Base-by-base conservation (phyloP, 2,329 filamentous ascomycete genomes). In the Botryotinia globosa region DNA sequence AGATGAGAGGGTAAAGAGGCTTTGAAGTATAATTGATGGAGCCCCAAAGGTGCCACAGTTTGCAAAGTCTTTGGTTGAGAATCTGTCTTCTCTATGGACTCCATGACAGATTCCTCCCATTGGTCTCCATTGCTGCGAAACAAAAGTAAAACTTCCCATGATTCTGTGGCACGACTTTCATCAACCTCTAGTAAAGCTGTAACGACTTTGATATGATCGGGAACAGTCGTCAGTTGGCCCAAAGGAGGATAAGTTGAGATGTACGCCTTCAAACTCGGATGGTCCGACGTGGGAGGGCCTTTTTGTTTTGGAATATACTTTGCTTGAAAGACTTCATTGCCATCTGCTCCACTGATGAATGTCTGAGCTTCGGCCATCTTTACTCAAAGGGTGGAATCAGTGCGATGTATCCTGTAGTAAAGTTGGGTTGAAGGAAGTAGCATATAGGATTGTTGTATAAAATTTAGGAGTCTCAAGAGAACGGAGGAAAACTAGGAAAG, bases 91-190 rank as follows among this genome's bases (percentile, higher is more conserved):
- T 54, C 73, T 74, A 74, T 80, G 62, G 12, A 80, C 77, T 78
- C 76, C 44, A 89, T 77, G 1, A 74, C 72, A 29, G 83, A 87
- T 85, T 94, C 83, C 82, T 82, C 74, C 89, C 87, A 85, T 76
- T 85, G 84, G 39, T 83, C 80, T 69, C 87, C 87, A 22, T 76
- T 90, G 75, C 85, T 90, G 74, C 85, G 86, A 73, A 93, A 89
- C 93, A 94, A 97, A 12, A 97, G 82, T 25, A 88, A 88, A 45
- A 94, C 87, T 77, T 96, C 87, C 91, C 92, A 96, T 32, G 85
- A 78, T 74, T 88, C 84, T 25, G 87, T 82, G 12, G 85, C 84
- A 64, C 86, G 86, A 51, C 84, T 84, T 34, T 81, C 81, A 58
- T 88, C 87, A 59, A 91, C 88, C 77, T 94, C 90, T 45, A 97